Evolutionary conservation across 805 yeast genomes (phyloP), one percentile per base, ranked within the genome.

Genomic region (Priceomyces castillae): DNA sequence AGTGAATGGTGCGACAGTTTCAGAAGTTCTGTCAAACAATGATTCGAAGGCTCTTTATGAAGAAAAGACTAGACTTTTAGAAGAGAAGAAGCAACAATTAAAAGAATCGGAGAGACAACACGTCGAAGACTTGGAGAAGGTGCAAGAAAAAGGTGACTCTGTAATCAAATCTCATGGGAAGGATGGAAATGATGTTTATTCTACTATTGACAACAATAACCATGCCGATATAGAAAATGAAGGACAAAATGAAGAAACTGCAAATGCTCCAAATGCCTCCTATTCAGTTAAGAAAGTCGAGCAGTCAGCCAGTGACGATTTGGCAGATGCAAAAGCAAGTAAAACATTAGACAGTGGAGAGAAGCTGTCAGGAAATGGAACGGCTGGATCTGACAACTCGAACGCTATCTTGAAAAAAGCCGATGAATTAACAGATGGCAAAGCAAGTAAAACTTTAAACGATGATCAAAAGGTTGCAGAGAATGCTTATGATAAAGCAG

Each of bases 161-260:
- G 56, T 69, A 34, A 54, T 59, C 26, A 31, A 33, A 7, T 31
- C 50, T 10, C 50, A 49, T 37, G 48, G 44, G 34, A 42, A 35
- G 26, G 20, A 39, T 33, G 53, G 53, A 16, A 46, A 45, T 17
- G 41, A 42, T 11, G 41, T 42, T 3, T 52, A 42, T 33, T 51
- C 62, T 7, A 69, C 73, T 12, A 72, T 73, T 36, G 78, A 73
- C 45, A 54, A 61, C 47, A 63, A 62, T 47, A 44, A 50, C 28
- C 78, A 73, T 46, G 52, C 65, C 39, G 46, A 43, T 11, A 49
- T 54, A 11, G 35, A 39, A 28, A 28, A 28, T 11, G 31, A 28
- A 11, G 9, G 6, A 10, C 16, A 41, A 28, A 18, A 3, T 12
- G 17, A 38, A 41, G 28, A 19, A 10, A 23, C 6, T 23, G 31